phyloP scores from a whole-genome alignment of 2,329 filamentous ascomycete genomes.

The Hypoxylon sp. region DNA sequence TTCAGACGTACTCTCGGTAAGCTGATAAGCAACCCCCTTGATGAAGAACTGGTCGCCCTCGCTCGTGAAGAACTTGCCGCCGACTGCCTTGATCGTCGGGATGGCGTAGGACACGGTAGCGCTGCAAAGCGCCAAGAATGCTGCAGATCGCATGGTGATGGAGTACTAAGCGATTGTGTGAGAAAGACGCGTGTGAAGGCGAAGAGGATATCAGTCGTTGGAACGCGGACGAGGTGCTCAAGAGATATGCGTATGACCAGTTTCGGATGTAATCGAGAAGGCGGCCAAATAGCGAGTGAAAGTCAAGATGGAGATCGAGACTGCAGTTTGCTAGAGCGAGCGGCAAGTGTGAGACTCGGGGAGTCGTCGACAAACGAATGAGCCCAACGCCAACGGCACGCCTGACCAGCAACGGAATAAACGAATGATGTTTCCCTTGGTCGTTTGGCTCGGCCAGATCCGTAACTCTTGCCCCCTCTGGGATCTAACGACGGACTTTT shows the following conservation, averaged over 20 bases:
- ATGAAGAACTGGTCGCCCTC: constrained; percentile 85
- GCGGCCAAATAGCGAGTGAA: constrained; percentile 20
- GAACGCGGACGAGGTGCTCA: neutral
- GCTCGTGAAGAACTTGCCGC: constrained; percentile 85
- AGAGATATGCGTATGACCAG: constrained; percentile 1
- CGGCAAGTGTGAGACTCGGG: constrained; percentile 8
- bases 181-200: neutral
- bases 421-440: constrained; percentile 24
- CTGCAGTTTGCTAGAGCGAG: constrained; percentile 19
- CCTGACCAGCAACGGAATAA: constrained; percentile 18
- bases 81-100: constrained; percentile 63
- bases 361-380: constrained; percentile 30
- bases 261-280: constrained; percentile 5
- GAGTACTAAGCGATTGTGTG: constrained; percentile 11
- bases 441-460: constrained; percentile 18
- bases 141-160: constrained; percentile 50
- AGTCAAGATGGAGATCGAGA: constrained; percentile 21
- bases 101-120: constrained; percentile 50
- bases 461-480: constrained; percentile 17
- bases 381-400: constrained; percentile 6
- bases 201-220: neutral
- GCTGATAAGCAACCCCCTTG: constrained; percentile 82
- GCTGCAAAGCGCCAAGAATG: constrained; percentile 48
- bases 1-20: constrained; percentile 51
- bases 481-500: constrained; percentile 6